Base-by-base conservation (phyloP, 371 early-diverging fungal species). In the Rhizomucor miehei region DNA sequence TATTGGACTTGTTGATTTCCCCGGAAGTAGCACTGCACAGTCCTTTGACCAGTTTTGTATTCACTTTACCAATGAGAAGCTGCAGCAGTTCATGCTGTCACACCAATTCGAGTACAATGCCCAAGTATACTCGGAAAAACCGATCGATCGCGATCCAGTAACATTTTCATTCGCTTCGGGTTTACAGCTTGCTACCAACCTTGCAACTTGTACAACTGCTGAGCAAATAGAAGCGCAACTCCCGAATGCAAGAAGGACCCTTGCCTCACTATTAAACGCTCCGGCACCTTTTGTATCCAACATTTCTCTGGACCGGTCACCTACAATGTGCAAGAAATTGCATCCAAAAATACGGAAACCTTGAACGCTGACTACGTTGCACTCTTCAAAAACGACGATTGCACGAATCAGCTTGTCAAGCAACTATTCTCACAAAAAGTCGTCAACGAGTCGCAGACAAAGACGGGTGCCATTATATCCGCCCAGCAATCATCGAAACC, bases 11-110 rank as follows among this genome's bases (percentile, higher is more conserved):
- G 59, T 87, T 34, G 87, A 88, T 54, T 74, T 85, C 54, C 75
- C 79, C 12, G 86, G 87, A 21, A 69, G 16, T 49, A 67, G n/a
- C n/a, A 35, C n/a, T 12, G 43, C 34, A 39, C 29, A 37, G 59
- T 37, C 70, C 17, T 88, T 91, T 65, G 87, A 92, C 58, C 80
- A 84, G 48, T 82, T 93, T 53, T 79, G 84, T 12, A 50, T 69
- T 57, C 91, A 94, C 59, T 85, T 88, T 61, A 88, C 90, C 47
- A 90, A 88, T 65, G 94, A 95, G 67, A 84, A 88, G 37, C 60
- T 92, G 24, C 81, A 85, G 34, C 75, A 83, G 16, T 88, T 79
- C 58, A 60, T 86, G 6, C 59, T 77, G 20, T 69, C 71, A 17
- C 81, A 87, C 45, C 75, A 85, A 48, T 83, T 90, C 75, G 66